Evolutionary conservation across 495 filamentous ascomycete species (phyloP), one percentile per base, ranked within the genome.

Genomic region (Neurospora tetrasperma): DNA sequence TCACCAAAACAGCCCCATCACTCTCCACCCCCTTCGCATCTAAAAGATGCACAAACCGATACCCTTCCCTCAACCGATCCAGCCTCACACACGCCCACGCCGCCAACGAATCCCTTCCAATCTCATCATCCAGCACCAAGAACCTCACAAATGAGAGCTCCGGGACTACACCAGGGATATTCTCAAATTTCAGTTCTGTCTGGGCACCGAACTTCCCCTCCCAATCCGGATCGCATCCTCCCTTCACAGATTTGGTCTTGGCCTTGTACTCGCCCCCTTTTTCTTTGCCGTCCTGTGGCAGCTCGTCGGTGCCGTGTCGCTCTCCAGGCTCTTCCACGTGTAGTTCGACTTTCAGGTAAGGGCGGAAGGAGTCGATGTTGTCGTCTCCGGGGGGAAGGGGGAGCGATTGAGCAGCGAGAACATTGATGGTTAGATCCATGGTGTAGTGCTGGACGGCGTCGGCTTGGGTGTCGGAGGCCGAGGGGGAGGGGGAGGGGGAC

Each of bases 51-150:
- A 98, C 82, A 72, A 97, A 89, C 18, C 93, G 86, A 74, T 92
- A 91, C 2, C 95, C 95, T 44, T 86, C 78, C 68, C 89, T 87
- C 71, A 97, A 80, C 18, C 93, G 87, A 81, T 97, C 93, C 1
- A 98, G 87, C 23, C 93, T 86, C 71, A 97, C 89, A 78, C 94
- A 97, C 9, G 93, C 89, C 95, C 95, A 98, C 12, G 90, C 93
- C 23, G 92, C 93, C 44, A 96, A 78, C 69, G 90, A 84, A 75
- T 97, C 93, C 73, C 87, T 86, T 3, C 89, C 89, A 71, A 95
- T 59, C 75, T 94, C 90, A 73, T 95, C 90, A 77, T 97, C 92
- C 79, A 92, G 89, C 75, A 98, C 85, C 79, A 96, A 92, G 81
- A 98, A 93, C 71, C 95, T 88, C 46, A 97, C 85, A 81, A 97